A percentile compares a stretch with the other conserved stretches of the same genome.
phyloP scores from a whole-genome alignment of 2,329 filamentous ascomycete genomes.

The Colletotrichum siamense region DNA sequence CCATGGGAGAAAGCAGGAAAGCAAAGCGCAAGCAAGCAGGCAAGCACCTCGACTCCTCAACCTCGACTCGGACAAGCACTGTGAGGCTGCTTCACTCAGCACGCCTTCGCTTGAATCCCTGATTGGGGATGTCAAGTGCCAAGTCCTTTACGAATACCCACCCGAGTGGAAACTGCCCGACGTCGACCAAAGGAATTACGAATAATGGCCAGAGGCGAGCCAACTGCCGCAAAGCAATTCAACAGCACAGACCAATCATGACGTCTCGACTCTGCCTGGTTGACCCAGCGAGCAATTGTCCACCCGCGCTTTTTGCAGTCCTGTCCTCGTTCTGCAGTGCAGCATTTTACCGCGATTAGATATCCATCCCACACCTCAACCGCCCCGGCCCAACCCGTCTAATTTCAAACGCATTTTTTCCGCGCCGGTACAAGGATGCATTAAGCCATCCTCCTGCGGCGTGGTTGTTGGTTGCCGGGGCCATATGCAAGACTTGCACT shows the following conservation, averaged over 20 bases:
- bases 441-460: background rate
- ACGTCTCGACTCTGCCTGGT: conserved; percentile 10
- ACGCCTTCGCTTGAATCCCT: background rate
- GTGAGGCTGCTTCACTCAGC: background rate
- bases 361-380: background rate
- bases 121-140: background rate
- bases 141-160: background rate
- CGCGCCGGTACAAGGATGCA: background rate
- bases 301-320: background rate
- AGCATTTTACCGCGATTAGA: background rate
- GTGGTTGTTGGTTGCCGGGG: background rate
- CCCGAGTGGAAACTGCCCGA: conserved; percentile 17
- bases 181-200: conserved; percentile 13
- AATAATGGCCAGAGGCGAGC: conserved; percentile 16
- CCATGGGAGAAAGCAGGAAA: background rate
- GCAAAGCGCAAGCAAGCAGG: background rate
- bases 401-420: background rate
- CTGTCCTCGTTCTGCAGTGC: background rate
- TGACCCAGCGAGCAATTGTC: background rate
- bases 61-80: background rate
- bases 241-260: conserved; percentile 9
- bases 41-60: background rate
- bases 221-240: background rate
- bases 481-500: conserved; percentile 18
- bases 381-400: background rate